phyloP scores from a whole-genome alignment of 2,329 filamentous ascomycete species.

The Aspergillus cejpii region DNA sequence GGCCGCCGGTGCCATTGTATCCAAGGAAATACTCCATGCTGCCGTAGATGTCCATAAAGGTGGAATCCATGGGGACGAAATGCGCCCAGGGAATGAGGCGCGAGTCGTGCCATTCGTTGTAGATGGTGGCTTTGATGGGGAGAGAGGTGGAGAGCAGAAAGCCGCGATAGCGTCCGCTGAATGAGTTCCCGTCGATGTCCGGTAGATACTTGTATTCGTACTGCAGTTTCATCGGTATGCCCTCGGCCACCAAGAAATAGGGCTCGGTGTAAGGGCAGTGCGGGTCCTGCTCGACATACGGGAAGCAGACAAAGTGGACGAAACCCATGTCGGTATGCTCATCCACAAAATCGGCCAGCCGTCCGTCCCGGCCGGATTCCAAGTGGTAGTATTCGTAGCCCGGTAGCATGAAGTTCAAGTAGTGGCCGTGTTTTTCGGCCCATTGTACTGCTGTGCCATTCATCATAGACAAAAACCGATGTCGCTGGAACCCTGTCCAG shows the following conservation, averaged over 20 bases:
- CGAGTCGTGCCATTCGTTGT: slow-evolving; percentile 73
- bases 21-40: slow-evolving; percentile 70
- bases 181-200: slow-evolving; percentile 70
- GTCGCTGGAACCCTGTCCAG: slow-evolving; percentile 67
- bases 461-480: slow-evolving; percentile 67
- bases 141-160: slow-evolving; percentile 64
- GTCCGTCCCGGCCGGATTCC: slow-evolving; percentile 21
- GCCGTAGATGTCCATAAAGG: slow-evolving; percentile 64
- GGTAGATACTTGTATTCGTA: slow-evolving; percentile 60
- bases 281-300: slow-evolving; percentile 24
- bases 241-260: slow-evolving; percentile 31
- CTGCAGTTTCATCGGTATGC: slow-evolving; percentile 32
- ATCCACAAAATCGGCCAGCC: slow-evolving; percentile 38
- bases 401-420: slow-evolving; percentile 24
- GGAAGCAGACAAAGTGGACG: slow-evolving; percentile 42
- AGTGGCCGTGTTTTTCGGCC: slow-evolving; percentile 42
- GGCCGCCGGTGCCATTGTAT: slow-evolving; percentile 40
- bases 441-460: slow-evolving; percentile 55
- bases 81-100: slow-evolving; percentile 70
- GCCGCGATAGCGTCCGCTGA: slow-evolving; percentile 61
- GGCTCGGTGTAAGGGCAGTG: slow-evolving; percentile 44
- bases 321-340: slow-evolving; percentile 40
- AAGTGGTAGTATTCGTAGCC: slow-evolving; percentile 41
- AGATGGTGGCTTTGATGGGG: slow-evolving; percentile 71
- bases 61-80: slow-evolving; percentile 72